Conservation (phyloP, 768 basidiomycete genomes). For the Suillus brevipes region DNA sequence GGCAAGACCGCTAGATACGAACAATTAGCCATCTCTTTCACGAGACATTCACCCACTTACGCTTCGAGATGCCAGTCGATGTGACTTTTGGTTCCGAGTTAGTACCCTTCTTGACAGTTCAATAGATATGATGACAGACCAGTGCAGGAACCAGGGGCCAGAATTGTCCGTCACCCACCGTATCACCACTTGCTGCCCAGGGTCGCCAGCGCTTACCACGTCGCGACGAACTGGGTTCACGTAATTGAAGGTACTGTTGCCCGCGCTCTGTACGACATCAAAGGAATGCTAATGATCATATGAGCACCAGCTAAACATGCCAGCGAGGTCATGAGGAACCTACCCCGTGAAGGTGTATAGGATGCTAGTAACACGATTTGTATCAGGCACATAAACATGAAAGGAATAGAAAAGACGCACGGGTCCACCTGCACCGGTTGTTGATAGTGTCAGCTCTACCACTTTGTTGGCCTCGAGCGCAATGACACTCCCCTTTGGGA, state of each 20-base stretch:
- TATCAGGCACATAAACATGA: not conserved
- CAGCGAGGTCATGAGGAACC: not conserved
- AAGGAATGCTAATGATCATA: constrained; percentile 9
- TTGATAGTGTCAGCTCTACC: constrained; percentile 25
- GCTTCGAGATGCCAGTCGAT: constrained; percentile 21
- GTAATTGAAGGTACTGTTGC: constrained; percentile 10
- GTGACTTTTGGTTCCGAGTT: constrained; percentile 11
- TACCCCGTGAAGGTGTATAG: constrained; percentile 35
- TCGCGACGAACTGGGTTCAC: constrained; percentile 33
- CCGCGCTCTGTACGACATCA: constrained; percentile 16
- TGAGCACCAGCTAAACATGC: not conserved
- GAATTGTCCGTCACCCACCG: constrained; percentile 65
- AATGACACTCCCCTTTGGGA: constrained; percentile 43
- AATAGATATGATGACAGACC: constrained; percentile 10
- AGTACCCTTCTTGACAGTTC: not conserved
- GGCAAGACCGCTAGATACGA: constrained; percentile 27
- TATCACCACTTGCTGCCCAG: constrained; percentile 45
- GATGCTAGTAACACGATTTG: constrained; percentile 14
- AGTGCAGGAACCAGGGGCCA: constrained; percentile 48
- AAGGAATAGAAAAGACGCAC: not conserved
- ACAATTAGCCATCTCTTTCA: not conserved
- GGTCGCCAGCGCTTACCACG: constrained; percentile 35
- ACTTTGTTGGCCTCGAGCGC: constrained; percentile 40
- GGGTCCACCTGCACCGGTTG: not conserved
- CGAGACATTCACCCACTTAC: constrained; percentile 5